phyloP scores from a whole-genome alignment of 2,329 filamentous ascomycete genomes.

The Neofusicoccum laricinum region DNA sequence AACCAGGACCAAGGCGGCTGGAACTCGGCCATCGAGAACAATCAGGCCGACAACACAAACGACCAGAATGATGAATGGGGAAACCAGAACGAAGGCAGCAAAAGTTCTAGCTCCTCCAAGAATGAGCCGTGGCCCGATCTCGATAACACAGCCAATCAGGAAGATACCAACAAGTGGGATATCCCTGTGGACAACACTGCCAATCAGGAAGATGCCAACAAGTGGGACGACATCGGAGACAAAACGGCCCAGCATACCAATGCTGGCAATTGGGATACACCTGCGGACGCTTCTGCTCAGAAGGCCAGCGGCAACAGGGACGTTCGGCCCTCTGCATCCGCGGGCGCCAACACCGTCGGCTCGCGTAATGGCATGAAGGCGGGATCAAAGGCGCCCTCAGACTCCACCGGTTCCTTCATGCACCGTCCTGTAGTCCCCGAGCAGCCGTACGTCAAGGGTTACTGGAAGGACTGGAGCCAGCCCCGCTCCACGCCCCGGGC shows the following conservation, averaged over 20 bases:
- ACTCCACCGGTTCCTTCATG: background rate
- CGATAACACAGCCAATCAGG: background rate
- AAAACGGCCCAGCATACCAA: background rate
- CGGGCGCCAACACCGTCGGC: background rate
- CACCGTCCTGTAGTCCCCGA: background rate
- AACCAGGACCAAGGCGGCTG: background rate
- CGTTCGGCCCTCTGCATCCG: background rate
- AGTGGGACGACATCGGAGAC: background rate
- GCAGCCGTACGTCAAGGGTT: constrained; percentile 23
- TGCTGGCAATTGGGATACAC: background rate
- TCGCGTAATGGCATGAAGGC: background rate
- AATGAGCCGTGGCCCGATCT: no score
- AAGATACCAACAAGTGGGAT: background rate
- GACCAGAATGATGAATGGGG: background rate
- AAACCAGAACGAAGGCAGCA: background rate
- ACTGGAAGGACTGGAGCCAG: constrained; percentile 27
- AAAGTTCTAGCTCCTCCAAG: no score
- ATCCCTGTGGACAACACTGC: background rate
- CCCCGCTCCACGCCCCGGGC: background rate
- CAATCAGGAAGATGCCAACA: background rate
- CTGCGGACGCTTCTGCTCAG: background rate
- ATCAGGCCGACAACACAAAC: background rate
- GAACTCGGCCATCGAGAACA: background rate
- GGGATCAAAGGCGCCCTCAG: background rate
- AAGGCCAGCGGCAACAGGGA: background rate